A percentile compares a stretch with the other conserved stretches of the same genome.
phyloP scores from a whole-genome alignment of 306 rosid species.

The Prunus mira region DNA sequence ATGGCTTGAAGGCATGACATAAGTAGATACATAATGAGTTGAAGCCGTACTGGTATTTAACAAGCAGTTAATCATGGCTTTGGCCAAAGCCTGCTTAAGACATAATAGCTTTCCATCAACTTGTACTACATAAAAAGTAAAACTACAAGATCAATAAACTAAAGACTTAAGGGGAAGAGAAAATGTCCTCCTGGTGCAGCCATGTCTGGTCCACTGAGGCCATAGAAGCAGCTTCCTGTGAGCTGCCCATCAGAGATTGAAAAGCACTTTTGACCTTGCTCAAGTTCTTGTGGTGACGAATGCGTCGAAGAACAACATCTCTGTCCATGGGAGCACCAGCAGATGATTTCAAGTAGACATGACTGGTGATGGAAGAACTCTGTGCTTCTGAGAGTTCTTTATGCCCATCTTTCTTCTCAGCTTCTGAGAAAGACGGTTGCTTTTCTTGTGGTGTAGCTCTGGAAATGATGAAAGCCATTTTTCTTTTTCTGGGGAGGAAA shows the following conservation, averaged over 20 bases:
- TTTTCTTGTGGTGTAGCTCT: conserved; percentile 2
- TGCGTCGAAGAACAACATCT: conserved; percentile 58
- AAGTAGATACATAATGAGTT: background rate
- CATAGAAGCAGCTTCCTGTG: background rate
- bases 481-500: background rate
- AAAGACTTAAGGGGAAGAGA: conserved; percentile 47
- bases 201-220: background rate
- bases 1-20: background rate
- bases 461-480: conserved; percentile 42
- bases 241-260: conserved; percentile 31
- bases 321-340: conserved; percentile 46
- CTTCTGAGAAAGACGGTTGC: conserved; percentile 29
- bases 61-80: background rate
- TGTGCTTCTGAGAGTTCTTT: background rate
- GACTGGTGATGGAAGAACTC: conserved; percentile 34
- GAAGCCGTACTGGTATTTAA: background rate
- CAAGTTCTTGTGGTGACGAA: conserved; percentile 53
- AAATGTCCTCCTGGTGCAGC: conserved; percentile 32
- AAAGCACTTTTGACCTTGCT: conserved; percentile 44
- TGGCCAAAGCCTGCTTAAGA: background rate
- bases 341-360: conserved; percentile 48
- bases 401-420: conserved; percentile 17
- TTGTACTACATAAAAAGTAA: background rate
- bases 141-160: background rate
- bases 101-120: background rate